Evolutionary conservation across 2,329 filamentous ascomycete species (phyloP).

Genomic region (Diaporthe vaccinii): DNA sequence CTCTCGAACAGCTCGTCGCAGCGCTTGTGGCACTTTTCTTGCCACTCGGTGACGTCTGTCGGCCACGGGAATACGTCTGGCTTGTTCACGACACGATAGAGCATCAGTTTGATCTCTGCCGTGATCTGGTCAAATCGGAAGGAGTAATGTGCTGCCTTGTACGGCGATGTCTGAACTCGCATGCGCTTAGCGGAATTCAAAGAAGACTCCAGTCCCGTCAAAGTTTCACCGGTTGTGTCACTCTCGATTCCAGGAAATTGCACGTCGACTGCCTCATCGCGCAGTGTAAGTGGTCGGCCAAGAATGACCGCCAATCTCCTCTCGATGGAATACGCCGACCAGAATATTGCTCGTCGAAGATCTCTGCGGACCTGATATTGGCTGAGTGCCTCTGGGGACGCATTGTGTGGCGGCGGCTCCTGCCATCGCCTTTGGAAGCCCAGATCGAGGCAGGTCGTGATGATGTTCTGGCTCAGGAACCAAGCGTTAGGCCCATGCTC

Average conservation of each 20-base stretch:
- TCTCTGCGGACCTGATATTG: conserved; percentile 34
- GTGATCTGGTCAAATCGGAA: conserved; percentile 41
- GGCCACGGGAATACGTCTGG: conserved; percentile 46
- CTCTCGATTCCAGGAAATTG: conserved; percentile 7
- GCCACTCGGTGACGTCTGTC: conserved; percentile 44
- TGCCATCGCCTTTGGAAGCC: conserved; percentile 46
- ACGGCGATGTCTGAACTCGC: conserved; percentile 42
- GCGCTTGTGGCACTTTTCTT: conserved; percentile 41
- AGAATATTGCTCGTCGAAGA: conserved; percentile 47
- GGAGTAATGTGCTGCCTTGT: conserved; percentile 40
- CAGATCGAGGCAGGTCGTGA: conserved; percentile 47
- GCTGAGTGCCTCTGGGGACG: conserved; percentile 14
- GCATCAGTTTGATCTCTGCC: conserved; percentile 42
- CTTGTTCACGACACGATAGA: conserved; percentile 43
- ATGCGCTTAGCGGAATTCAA: conserved; percentile 42
- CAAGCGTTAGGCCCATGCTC: conserved; percentile 46
- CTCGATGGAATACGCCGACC: conserved; percentile 48
- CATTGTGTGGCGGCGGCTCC: conserved; percentile 29
- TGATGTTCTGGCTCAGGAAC: conserved; percentile 47
- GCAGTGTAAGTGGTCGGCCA: conserved; percentile 47
- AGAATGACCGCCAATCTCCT: conserved; percentile 46
- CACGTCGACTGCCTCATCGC: conserved; percentile 42
- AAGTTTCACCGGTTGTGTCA: neutral
- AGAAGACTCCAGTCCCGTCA: neutral
- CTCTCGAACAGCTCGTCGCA: conserved; percentile 41